Evolutionary conservation across 225 moss, liverwort and hornwort species (phyloP).

Genomic region (Pleurozium schreberi): DNA sequence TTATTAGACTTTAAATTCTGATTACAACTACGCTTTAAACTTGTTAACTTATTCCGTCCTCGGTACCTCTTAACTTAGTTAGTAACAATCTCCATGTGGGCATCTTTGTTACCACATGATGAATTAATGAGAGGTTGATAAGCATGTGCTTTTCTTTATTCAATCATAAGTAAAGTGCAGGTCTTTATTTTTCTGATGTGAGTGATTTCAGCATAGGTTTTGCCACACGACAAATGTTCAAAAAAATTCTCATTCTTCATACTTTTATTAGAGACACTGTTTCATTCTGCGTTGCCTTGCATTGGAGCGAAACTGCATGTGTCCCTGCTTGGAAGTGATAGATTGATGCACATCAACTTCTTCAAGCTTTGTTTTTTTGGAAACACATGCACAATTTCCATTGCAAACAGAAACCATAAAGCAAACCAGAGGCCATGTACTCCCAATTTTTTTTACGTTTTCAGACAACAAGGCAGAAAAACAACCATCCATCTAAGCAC

Average conservation of each 20-base stretch:
- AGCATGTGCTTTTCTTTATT: slow-evolving; percentile 9
- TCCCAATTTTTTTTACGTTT: too few relatives aligned
- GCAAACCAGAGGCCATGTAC: too few relatives aligned
- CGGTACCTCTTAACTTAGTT: background rate
- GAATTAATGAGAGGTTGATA: background rate
- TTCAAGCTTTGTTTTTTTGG: too few relatives aligned
- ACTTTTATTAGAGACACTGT: too few relatives aligned
- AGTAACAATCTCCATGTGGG: slow-evolving; percentile 8
- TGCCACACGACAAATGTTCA: background rate
- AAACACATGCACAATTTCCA: too few relatives aligned
- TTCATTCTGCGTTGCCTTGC: too few relatives aligned
- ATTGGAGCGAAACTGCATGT: too few relatives aligned
- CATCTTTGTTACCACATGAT: background rate
- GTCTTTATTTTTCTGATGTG: background rate
- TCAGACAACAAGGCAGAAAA: too few relatives aligned
- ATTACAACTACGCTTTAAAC: background rate
- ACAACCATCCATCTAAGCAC: too few relatives aligned
- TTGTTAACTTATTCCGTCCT: background rate
- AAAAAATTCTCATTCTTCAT: background rate
- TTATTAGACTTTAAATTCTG: background rate
- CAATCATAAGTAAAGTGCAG: background rate
- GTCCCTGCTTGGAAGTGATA: too few relatives aligned
- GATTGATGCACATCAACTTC: too few relatives aligned
- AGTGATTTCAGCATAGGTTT: background rate
- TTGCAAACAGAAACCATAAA: too few relatives aligned